These are phyloP conservation scores for Pseudogymnoascus sp. DNA, from an alignment of 2,329 filamentous ascomycete species.

Conservation along the genomic window DNA sequence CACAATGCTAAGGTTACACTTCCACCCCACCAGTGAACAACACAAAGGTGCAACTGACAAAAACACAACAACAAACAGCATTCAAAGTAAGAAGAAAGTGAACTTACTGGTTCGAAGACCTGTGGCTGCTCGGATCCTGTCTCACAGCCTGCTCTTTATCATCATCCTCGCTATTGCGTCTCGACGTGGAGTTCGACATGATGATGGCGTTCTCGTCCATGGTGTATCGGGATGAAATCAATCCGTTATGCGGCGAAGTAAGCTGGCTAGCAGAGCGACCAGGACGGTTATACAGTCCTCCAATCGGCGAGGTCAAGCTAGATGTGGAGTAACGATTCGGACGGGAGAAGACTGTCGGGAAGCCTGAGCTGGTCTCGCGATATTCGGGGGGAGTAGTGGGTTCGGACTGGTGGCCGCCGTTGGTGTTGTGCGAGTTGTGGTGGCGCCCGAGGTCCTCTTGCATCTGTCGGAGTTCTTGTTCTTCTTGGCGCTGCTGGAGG, in stretches of 20 bases:
- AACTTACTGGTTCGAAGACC: conserved; percentile 74
- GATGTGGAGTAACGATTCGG: conserved; percentile 86
- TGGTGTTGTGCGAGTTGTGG: conserved; percentile 37
- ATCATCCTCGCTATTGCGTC: conserved; percentile 87
- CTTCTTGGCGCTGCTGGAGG: conserved; percentile 73
- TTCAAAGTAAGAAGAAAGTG: conserved; percentile 8
- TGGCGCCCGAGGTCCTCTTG: conserved; percentile 66
- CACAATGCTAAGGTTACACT: not conserved
- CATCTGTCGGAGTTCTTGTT: conserved; percentile 78
- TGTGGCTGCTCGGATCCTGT: conserved; percentile 63
- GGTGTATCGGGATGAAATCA: conserved; percentile 52
- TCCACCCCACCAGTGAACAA: not conserved
- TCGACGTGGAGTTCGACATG: conserved; percentile 63
- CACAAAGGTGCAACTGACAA: not conserved
- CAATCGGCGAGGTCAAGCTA: conserved; percentile 69
- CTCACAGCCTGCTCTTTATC: conserved; percentile 73
- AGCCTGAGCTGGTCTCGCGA: conserved; percentile 63
- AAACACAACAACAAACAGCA: not conserved
- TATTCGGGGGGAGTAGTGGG: conserved; percentile 95
- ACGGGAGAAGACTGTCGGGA: conserved; percentile 73
- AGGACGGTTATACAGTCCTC: conserved; percentile 66
- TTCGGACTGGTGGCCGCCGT: conserved; percentile 72
- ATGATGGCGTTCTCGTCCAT: conserved; percentile 52
- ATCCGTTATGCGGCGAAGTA: conserved; percentile 65
- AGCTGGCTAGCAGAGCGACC: conserved; percentile 73